Evolutionary conservation across 2,329 filamentous ascomycete genomes (phyloP), one percentile per base, ranked within the genome.

Genomic region (Xylariaceae sp.): DNA sequence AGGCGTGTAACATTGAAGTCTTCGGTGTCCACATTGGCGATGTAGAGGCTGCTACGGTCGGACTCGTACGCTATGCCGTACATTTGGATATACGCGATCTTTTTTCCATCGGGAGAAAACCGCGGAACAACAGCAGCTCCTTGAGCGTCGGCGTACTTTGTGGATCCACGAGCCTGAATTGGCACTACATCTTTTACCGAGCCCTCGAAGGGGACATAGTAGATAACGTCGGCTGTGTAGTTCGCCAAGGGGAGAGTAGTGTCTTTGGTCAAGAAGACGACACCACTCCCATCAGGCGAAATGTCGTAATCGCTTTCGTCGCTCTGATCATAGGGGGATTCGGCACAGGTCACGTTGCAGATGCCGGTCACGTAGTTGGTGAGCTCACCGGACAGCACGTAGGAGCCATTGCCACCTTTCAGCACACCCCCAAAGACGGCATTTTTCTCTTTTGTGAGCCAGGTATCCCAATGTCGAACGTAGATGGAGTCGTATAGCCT

Each of bases 61-160:
- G 72, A 71, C 68, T 89, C 86, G 65, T 89, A 88, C 7, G 79
- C 76, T 55, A 83, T 80, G 2, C 79, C 79, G 56, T 79, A 78
- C 84, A 86, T 87, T 63, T 84, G 82, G 48, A 88, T 69, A 65
- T 88, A 89, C 3, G 83, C 85, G 37, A 85, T 73, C 47, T 79
- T 76, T 43, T 76, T 79, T 41, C 86, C 83, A 60, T 83, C 78
- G 0, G 82, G 82, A 14, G 84, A 87, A 72, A 87, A 88, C 12
- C 68, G 65, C 4, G 75, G 75, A 7, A 63, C 67, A 1, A 71
- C 70, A 3, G 70, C 68, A 8, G 74, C 74, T 2, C 75, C 75
- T 53, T 74, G 60, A 1, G 72, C 62, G 8, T 72, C 67, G 3
- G 65, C 60, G 50, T 74, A 69, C 58, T 64, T 62, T 14, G 67